These are phyloP conservation scores for Pseudogymnoascus sp. DNA, from an alignment of 2,329 filamentous ascomycete genomes.

Conservation along the genomic window DNA sequence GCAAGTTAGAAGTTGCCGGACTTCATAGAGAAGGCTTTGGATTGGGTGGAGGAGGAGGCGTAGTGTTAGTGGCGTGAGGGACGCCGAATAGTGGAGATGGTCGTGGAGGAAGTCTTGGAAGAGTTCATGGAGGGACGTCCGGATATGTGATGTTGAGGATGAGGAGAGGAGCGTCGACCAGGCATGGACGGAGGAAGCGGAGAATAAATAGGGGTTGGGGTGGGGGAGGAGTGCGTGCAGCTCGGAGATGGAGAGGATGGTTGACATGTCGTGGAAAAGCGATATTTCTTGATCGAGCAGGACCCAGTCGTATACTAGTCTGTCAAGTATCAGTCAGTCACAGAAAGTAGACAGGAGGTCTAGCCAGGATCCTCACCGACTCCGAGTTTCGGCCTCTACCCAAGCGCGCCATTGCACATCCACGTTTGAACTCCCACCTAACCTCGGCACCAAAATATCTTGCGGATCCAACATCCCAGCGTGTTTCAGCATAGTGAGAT, in stretches of 20 bases:
- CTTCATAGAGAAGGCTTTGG: slow-evolving; percentile 55
- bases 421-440: slow-evolving; percentile 34
- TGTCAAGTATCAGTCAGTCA: slow-evolving; percentile 26
- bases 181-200: not conserved
- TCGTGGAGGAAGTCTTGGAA: slow-evolving; percentile 62
- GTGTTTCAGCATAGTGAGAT: slow-evolving; percentile 62
- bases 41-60: slow-evolving; percentile 61
- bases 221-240: slow-evolving; percentile 53
- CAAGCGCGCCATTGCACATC: slow-evolving; percentile 54
- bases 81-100: slow-evolving; percentile 41
- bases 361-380: slow-evolving; percentile 38
- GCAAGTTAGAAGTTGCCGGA: slow-evolving; percentile 56
- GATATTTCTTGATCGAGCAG: slow-evolving; percentile 66
- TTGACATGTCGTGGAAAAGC: slow-evolving; percentile 54
- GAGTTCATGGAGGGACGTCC: slow-evolving; percentile 52
- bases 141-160: slow-evolving; percentile 12
- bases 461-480: slow-evolving; percentile 55
- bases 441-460: slow-evolving; percentile 35
- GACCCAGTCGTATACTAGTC: slow-evolving; percentile 66
- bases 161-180: not conserved
- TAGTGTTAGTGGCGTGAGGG: slow-evolving; percentile 46
- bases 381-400: slow-evolving; percentile 55
- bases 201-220: slow-evolving; percentile 23
- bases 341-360: slow-evolving; percentile 5
- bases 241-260: slow-evolving; percentile 56